Evolutionary conservation across 179 eudicot genomes (phyloP).

Genomic region (Gypsophila paniculata): DNA sequence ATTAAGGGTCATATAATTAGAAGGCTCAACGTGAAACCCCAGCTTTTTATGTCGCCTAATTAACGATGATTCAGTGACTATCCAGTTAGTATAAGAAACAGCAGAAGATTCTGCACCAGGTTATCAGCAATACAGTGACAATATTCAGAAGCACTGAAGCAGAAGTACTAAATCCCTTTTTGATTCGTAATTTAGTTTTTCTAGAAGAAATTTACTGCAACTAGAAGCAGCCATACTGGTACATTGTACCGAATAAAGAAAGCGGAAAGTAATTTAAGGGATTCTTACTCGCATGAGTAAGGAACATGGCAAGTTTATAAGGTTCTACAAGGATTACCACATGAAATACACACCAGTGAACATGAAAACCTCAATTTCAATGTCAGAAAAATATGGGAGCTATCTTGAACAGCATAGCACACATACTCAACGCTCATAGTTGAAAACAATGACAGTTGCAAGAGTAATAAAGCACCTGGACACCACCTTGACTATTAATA

Average conservation of each 20-base stretch:
- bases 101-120: not conserved
- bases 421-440: not conserved
- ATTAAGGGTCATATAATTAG: constrained; percentile 6
- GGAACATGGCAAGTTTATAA: not conserved
- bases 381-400: not conserved
- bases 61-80: not conserved
- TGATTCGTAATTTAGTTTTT: too few species aligned
- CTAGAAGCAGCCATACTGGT: too few species aligned
- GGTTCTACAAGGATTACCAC: not conserved
- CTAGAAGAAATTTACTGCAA: too few species aligned
- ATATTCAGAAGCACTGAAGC: not conserved
- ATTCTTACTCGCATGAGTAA: not conserved
- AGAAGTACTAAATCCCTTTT: not conserved
- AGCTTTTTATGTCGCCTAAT: not conserved
- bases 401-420: not conserved
- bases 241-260: not conserved
- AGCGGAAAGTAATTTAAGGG: not conserved
- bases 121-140: not conserved
- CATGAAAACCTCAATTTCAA: not conserved
- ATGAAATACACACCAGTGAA: constrained; percentile 5
- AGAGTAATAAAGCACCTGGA: constrained; percentile 40
- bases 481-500: constrained; percentile 29
- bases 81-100: not conserved
- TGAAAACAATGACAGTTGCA: not conserved
- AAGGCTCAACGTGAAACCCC: not conserved